Percentiles rank a stretch among this genome's conserved stretches.
Evolutionary conservation across 2,329 filamentous ascomycete genomes (phyloP).

Genomic region (Talaromyces funiculosus): DNA sequence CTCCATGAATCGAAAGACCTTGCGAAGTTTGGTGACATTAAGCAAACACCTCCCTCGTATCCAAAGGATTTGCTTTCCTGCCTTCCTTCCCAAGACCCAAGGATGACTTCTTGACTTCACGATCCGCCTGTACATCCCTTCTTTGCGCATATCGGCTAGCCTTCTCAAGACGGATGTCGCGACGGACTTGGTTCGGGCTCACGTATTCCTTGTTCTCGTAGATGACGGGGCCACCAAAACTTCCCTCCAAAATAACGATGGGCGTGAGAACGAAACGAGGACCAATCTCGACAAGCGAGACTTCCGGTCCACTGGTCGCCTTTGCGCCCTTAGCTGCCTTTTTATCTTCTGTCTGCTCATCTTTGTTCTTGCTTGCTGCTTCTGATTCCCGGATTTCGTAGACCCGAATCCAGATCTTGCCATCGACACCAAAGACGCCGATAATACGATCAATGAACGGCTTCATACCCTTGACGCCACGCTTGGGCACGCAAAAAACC

Average conservation of each 20-base stretch:
- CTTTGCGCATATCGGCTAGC: conserved; percentile 72
- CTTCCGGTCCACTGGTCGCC: conserved; percentile 56
- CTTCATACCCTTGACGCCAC: conserved; percentile 77
- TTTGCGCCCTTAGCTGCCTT: conserved; percentile 40
- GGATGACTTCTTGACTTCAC: conserved; percentile 66
- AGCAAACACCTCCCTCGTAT: conserved; percentile 68
- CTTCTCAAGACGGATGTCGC: conserved; percentile 53
- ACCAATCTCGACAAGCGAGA: conserved; percentile 86
- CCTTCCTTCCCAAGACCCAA: conserved; percentile 59
- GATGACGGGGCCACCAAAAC: conserved; percentile 92
- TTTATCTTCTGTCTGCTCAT: conserved; percentile 33
- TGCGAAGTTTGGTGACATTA: conserved; percentile 8
- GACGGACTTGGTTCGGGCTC: conserved; percentile 86
- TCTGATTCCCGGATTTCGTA: conserved; percentile 90
- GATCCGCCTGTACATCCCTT: conserved; percentile 67
- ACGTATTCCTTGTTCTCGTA: conserved; percentile 98
- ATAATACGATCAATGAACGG: conserved; percentile 96
- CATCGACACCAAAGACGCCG: conserved; percentile 82
- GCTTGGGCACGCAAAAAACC: conserved; percentile 83
- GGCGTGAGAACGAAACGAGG: conserved; percentile 89
- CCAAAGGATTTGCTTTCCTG: conserved; percentile 49
- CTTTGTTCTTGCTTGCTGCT: conserved; percentile 44
- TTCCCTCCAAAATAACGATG: conserved; percentile 90
- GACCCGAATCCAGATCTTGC: conserved; percentile 92
- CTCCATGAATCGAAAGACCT: conserved; percentile 14